Evolutionary conservation across 1,139 yeast genomes (phyloP), one percentile per base, ranked within the genome.

Genomic region (Hansenula sp.): DNA sequence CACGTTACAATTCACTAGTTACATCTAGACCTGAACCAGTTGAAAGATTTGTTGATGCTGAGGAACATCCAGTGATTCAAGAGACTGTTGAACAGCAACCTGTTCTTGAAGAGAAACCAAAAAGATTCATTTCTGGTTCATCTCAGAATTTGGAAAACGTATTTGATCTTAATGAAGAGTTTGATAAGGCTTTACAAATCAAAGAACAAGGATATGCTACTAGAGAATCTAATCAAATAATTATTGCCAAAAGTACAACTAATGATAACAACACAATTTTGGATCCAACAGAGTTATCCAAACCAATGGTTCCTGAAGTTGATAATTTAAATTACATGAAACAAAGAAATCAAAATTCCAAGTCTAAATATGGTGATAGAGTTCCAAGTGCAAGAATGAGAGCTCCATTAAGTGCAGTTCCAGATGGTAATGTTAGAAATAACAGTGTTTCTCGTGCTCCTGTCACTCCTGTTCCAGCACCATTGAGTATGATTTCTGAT

Each of bases 141-240:
- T 56, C 62, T 13, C 66, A 20, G 5, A 29, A 66, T 11, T 59
- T 68, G 18, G 36, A 43, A 8, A 60, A 55, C 28, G 55, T 60
- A 20, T 71, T 67, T 32, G 73, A 68, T 40, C 46, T 68, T 34
- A 57, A 55, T 29, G 56, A 57, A 26, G 71, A 66, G 39, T 61
- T 68, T 46, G 69, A 66, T 28, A 55, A 51, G 34, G 57, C 64
- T n/a, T 45, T 65, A 30, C 55, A 57, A 25, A 44, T 52, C 2
- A 62, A 61, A 42, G 48, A 59, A 51, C 55, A 62, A 6, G 65
- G 64, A 0, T 65, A 65, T 43, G 53, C 62, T 8, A 42, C 64
- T 27, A 50, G 59, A 19, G 64, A 65, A 36, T 57, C 51, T 38
- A 50, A 54, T 7, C 55, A 56, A 18, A 46, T 63, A 3, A 61